These are phyloP conservation scores for Tetradesmus obliquus DNA, from an alignment of 139 green algal species.

Conservation along the genomic window DNA sequence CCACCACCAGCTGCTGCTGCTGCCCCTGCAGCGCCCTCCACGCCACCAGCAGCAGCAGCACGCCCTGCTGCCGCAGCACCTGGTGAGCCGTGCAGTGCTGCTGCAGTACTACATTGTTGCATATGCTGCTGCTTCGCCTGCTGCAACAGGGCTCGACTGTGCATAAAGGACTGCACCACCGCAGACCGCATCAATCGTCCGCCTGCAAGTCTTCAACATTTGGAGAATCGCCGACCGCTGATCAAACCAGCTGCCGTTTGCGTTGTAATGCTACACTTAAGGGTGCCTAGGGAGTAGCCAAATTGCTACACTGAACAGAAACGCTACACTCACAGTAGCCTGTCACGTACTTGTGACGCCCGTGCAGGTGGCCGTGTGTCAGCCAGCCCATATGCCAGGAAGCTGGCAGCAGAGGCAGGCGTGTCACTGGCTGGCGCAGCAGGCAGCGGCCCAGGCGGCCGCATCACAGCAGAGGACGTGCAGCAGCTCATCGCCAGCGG, in stretches of 20 bases:
- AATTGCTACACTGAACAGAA: neutral
- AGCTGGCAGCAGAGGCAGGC: slow-evolving; percentile 79
- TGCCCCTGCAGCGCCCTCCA: neutral
- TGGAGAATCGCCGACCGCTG: too few species aligned
- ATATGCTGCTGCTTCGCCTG: neutral
- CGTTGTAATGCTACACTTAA: too few species aligned
- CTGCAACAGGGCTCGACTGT: neutral
- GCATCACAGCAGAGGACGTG: slow-evolving; percentile 88
- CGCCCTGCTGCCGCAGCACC: neutral
- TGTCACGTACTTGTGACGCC: neutral
- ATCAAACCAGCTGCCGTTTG: too few species aligned
- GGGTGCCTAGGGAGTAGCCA: too few species aligned
- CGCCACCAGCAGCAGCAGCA: neutral
- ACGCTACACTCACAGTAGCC: neutral
- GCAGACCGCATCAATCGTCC: neutral
- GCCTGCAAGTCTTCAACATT: neutral
- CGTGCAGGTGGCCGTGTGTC: slow-evolving; percentile 68
- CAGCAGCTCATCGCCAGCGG: slow-evolving; percentile 33
- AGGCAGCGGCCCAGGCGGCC: slow-evolving; percentile 78
- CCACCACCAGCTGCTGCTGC: slow-evolving; percentile 19
- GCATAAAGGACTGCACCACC: neutral
- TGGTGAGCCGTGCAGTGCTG: neutral
- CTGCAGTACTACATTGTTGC: neutral
- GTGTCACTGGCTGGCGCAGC: slow-evolving; percentile 69
- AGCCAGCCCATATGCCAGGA: slow-evolving; percentile 83